Evolutionary conservation across 1,284 basidiomycete species (phyloP), one percentile per base, ranked within the genome.

Genomic region (Sanghuangporus baumii): DNA sequence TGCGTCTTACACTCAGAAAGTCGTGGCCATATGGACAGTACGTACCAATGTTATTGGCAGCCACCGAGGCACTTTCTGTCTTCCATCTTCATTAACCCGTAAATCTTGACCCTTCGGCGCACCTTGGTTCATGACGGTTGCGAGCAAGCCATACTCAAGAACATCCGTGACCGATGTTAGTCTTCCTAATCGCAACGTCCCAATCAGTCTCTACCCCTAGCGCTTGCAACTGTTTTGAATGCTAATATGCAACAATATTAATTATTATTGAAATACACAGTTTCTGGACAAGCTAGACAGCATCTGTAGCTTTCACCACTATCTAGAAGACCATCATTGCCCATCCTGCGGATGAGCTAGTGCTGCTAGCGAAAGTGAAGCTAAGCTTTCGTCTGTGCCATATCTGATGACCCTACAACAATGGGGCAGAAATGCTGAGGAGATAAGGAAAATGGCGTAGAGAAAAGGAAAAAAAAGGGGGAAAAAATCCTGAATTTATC

Each of bases 291-390:
- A 46, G 40, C 16, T 11, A 16, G 11, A 41, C 20, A 52, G 38
- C 50, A 50, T 8, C 20, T 75, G 72, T 75, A 71, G 72, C 74
- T 75, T 74, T 69, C 74, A 74, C 74, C 69, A 75, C 74, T 75
- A 75, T 75, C 74, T 75, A 75, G 74, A 76, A 74, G 68, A 69
- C 74, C 74, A 73, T 75, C 75, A 76, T 75, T 12, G 74, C 74
- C 65, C 66, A 3, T 59, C 67, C 16, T 7, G 12, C 6, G 37
- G 26, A 65, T 57, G 63, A 69, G 69, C 75, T 75, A 76, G 74
- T 66, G 74, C 74, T 76, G 74, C 75, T 75, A 75, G 74, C 74
- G 74, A 75, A 75, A 74, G 75, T 65, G 75, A 76, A 75, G 74
- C 75, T 41, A 34, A 34, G 23, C 3, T 52, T 74, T 60, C 37